Conservation (phyloP, 495 filamentous ascomycete species). For the Neurospora sp. region DNA sequence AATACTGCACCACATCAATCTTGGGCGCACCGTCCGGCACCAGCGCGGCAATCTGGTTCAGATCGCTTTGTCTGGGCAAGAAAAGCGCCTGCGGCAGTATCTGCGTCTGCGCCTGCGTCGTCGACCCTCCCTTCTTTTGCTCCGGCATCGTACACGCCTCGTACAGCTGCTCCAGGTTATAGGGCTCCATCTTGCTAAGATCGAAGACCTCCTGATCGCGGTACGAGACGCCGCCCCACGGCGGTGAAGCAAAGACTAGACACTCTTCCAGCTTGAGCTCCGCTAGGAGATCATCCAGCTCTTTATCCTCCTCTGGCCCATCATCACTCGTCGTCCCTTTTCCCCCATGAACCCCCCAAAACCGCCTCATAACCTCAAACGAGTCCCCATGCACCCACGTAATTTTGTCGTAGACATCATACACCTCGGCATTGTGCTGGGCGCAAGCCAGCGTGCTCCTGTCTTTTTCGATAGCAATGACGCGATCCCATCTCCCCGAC, state of each 20-base stretch:
- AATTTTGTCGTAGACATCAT: slow-evolving; percentile 67
- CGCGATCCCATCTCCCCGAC: slow-evolving; percentile 54
- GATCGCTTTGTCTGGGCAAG: slow-evolving; percentile 78
- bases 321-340: not conserved
- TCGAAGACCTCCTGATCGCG: slow-evolving; percentile 69
- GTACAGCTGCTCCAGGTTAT: slow-evolving; percentile 55
- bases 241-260: slow-evolving; percentile 67
- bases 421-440: slow-evolving; percentile 82
- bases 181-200: slow-evolving; percentile 79
- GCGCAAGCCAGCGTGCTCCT: slow-evolving; percentile 69
- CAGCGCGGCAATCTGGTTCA: slow-evolving; percentile 67
- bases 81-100: slow-evolving; percentile 55
- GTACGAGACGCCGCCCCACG: slow-evolving; percentile 90
- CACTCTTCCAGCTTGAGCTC: slow-evolving; percentile 40
- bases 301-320: slow-evolving; percentile 4
- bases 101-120: slow-evolving; percentile 3
- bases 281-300: slow-evolving; percentile 25
- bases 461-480: slow-evolving; percentile 85
- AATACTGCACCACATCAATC: slow-evolving; percentile 78
- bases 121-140: not conserved
- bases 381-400: slow-evolving; percentile 78
- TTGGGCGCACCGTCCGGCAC: slow-evolving; percentile 25
- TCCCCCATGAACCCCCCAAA: not conserved
- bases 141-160: slow-evolving; percentile 33
- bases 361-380: slow-evolving; percentile 42